Base-by-base conservation (phyloP, 495 filamentous ascomycete species). In the Penicillium diatomitis region DNA sequence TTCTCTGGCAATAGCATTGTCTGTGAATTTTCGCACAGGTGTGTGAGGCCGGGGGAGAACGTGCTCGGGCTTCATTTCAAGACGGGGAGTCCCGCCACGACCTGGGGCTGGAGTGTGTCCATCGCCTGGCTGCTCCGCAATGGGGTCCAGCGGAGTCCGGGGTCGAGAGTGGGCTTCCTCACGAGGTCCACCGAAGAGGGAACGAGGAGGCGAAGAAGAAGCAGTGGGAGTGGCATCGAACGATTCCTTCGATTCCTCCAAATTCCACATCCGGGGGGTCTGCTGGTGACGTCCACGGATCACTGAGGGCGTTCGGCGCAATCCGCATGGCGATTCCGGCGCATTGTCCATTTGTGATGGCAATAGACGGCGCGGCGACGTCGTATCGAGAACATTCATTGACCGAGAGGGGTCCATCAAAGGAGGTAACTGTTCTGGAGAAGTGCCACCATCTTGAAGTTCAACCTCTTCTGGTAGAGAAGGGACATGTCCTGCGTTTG, bases 341-440 rank as follows among this genome's bases (percentile, higher is more conserved):
- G 48, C 51, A 8, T 10, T 12, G 35, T 58, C 49, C 45, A 52
- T 49, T 38, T 49, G 52, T 3, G 60, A 57, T 28, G 50, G 57
- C 36, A 61, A 48, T 11, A 49, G 47, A 8, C 48, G 54, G 9
- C 51, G 52, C 30, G 57, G 52, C 29, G 51, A 47, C 39, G 57
- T 41, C 3, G 47, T 32, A 30, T 57, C 56, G 29, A 56, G 51
- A 3, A 46, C 49, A 32, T 66, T 60, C 42, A 60, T 67, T n/a
- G 71, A 69, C 4, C 75, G 75, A 4, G 79, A 76, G 8, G 77
- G 73, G 33, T 70, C 57, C 52, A 82, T 80, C 3, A 82, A 65
- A 29, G 71, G 61, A 12, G 78, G 77, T 4, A 75, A 70, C 38
- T 71, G 66, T 40, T 79, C 77, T 50, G 78, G 78, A 4, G 73